Percentiles rank a stretch among this genome's conserved stretches.
Evolutionary conservation across 2,329 filamentous ascomycete species (phyloP).

Genomic region (Exophiala sideris): DNA sequence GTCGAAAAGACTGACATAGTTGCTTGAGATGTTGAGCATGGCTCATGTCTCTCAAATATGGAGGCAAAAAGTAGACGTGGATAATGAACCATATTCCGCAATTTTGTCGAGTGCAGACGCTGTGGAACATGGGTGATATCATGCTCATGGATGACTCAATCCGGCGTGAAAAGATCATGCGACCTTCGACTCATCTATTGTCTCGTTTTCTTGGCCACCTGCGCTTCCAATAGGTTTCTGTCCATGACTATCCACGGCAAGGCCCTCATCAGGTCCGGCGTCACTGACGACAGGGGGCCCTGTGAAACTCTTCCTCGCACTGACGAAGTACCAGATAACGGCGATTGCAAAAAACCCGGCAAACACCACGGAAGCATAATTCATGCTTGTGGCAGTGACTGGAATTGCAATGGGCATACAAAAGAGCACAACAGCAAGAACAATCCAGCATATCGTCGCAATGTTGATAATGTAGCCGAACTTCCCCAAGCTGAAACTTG

Average conservation of each 20-base stretch:
- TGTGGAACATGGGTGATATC: background rate
- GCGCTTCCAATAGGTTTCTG: background rate
- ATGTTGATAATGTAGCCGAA: conserved; percentile 43
- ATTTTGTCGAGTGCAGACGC: background rate
- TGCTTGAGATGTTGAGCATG: too few species aligned
- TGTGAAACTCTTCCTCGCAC: conserved; percentile 62
- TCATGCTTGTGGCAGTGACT: conserved; percentile 38
- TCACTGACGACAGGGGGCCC: conserved; percentile 43
- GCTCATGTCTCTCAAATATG: too few species aligned
- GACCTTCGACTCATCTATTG: background rate
- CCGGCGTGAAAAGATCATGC: background rate
- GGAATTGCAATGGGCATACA: conserved; percentile 41
- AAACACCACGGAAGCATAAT: conserved; percentile 42
- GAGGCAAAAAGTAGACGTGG: too few species aligned
- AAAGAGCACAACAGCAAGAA: conserved; percentile 51
- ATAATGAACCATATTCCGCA: too few species aligned
- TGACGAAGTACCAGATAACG: conserved; percentile 60
- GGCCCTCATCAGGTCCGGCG: conserved; percentile 2
- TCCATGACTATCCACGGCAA: conserved; percentile 1
- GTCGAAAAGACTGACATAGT: too few species aligned
- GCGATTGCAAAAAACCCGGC: conserved; percentile 38
- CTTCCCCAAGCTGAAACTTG: conserved; percentile 49
- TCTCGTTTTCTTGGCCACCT: background rate
- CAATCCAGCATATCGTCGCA: conserved; percentile 46
- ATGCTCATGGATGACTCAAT: background rate